Evolutionary conservation across 2,329 filamentous ascomycete genomes (phyloP).

Genomic region (Sarocladiaceae sp.): DNA sequence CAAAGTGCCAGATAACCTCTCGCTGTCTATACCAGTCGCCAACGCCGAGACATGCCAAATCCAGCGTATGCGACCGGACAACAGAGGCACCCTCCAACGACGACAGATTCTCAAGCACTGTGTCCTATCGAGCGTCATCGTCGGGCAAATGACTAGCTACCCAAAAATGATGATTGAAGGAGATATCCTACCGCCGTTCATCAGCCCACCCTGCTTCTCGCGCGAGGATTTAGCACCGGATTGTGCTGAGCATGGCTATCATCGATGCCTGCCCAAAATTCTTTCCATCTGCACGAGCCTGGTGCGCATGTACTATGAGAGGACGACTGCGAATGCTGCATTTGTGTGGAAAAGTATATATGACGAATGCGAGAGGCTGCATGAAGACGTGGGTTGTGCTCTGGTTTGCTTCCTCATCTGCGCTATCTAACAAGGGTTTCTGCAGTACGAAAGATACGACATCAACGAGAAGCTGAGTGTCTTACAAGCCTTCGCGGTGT

Average conservation of each 20-base stretch:
- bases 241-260: slow-evolving; percentile 9
- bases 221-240: slow-evolving; percentile 4
- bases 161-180: slow-evolving; percentile 16
- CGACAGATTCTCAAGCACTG: neutral
- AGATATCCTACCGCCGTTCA: slow-evolving; percentile 16
- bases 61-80: neutral
- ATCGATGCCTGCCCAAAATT: slow-evolving; percentile 14
- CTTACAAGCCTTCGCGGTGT: neutral
- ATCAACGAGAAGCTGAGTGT: neutral
- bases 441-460: too few species aligned
- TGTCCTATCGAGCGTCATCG: slow-evolving; percentile 12
- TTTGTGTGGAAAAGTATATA: slow-evolving; percentile 18
- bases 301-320: slow-evolving; percentile 15
- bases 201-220: slow-evolving; percentile 14
- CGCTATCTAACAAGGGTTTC: too few species aligned
- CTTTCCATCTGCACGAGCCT: slow-evolving; percentile 15
- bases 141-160: slow-evolving; percentile 17
- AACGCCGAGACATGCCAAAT: neutral
- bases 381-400: slow-evolving; percentile 13
- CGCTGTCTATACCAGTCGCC: neutral
- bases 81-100: neutral
- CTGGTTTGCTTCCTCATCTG: too few species aligned
- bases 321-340: slow-evolving; percentile 11
- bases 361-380: slow-evolving; percentile 12
- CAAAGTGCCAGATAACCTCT: neutral